Conservation (phyloP, 768 basidiomycete species). For the Candolleomyces efflorescens region DNA sequence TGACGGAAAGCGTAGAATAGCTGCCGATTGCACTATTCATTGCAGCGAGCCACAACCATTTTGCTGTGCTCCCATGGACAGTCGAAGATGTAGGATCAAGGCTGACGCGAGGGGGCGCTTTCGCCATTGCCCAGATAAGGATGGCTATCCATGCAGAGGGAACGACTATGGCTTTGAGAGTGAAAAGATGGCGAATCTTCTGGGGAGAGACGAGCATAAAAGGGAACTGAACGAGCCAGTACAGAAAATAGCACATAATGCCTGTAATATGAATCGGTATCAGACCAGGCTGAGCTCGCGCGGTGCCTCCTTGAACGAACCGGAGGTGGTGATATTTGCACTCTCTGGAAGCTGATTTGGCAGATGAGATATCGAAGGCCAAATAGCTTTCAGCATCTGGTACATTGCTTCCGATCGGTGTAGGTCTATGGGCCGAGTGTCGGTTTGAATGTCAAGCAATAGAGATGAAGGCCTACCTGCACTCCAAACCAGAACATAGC, state of each 20-base stretch:
- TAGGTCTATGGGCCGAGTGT: conserved; percentile 34
- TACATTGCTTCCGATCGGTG: conserved; percentile 72
- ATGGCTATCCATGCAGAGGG: conserved; percentile 66
- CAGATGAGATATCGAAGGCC: conserved; percentile 64
- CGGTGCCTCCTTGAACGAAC: conserved; percentile 32
- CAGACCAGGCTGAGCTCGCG: no score
- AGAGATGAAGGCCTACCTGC: conserved; percentile 41
- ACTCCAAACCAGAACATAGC: conserved; percentile 83
- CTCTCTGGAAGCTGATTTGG: conserved; percentile 58
- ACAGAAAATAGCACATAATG: conserved; percentile 73
- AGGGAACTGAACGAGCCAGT: conserved; percentile 75
- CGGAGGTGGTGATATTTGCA: conserved; percentile 61
- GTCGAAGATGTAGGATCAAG: conserved; percentile 49
- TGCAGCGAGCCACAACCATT: conserved; percentile 76
- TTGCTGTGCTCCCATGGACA: conserved; percentile 48
- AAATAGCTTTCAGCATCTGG: conserved; percentile 81
- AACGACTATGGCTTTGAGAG: conserved; percentile 61
- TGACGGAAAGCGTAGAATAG: conserved; percentile 69
- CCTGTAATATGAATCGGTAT: conserved; percentile 28
- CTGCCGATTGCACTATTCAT: conserved; percentile 75
- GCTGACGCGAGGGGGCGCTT: conserved; percentile 57
- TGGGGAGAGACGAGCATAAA: conserved; percentile 76
- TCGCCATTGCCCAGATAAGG: conserved; percentile 75
- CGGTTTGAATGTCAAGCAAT: background rate
- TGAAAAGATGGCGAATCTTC: conserved; percentile 72